A percentile compares a stretch with the other conserved stretches of the same genome.
Conservation (phyloP, 345 rosid genomes). For the Capsella bursapastoris region DNA sequence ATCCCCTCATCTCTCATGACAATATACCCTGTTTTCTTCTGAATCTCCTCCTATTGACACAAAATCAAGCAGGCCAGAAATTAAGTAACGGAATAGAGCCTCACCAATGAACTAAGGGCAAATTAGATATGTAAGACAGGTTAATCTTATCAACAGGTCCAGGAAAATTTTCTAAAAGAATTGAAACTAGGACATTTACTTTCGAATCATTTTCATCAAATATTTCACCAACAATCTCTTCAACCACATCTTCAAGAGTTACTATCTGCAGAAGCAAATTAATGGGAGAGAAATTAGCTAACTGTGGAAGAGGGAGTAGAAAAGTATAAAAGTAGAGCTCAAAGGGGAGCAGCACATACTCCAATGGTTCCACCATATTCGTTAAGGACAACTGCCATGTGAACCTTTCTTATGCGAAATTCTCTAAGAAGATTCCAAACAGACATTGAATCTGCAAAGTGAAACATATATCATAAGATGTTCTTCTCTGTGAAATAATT, state of each 20-base stretch:
- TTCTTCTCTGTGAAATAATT: conserved; percentile 20
- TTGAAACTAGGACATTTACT: conserved; percentile 49
- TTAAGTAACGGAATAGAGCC: conserved; percentile 20
- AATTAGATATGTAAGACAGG: conserved; percentile 12
- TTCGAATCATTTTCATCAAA: conserved; percentile 98
- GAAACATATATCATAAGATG: conserved; percentile 19
- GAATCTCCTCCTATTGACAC: conserved; percentile 86
- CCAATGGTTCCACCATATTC: conserved; percentile 99
- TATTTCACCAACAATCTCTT: conserved; percentile 98
- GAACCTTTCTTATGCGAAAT: conserved; percentile 97
- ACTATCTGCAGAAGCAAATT: conserved; percentile 67
- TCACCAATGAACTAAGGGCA: neutral
- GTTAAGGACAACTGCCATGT: conserved; percentile 98
- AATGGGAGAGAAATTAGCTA: conserved; percentile 17
- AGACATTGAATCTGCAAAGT: conserved; percentile 92
- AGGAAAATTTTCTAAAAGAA: conserved; percentile 14
- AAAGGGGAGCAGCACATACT: conserved; percentile 56
- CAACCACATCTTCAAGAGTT: conserved; percentile 95
- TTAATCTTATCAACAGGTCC: conserved; percentile 13
- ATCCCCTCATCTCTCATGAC: conserved; percentile 97
- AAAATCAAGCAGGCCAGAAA: conserved; percentile 25
- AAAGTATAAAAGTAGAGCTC: conserved; percentile 21
- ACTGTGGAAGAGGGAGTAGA: conserved; percentile 21
- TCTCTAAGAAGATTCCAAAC: conserved; percentile 99
- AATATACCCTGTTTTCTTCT: conserved; percentile 96